Base-by-base conservation (phyloP, 768 basidiomycete species). In the Phlebiopsis flavidoalba region DNA sequence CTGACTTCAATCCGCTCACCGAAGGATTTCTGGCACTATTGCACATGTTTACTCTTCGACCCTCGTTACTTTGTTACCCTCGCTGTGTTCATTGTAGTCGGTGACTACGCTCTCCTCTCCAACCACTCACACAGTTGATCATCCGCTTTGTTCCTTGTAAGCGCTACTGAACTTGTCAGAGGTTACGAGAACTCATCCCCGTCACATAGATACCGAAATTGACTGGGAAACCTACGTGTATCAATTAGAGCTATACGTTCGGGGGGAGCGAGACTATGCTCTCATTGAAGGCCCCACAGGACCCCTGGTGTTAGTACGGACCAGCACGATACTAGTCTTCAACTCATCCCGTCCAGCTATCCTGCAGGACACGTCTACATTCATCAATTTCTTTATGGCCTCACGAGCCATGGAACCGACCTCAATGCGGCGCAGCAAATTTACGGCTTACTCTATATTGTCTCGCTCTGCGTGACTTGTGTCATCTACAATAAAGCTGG, bases 211-310 rank as follows among this genome's bases (percentile, higher is more conserved):
- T 76, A 98, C 97, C 11, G 95, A 99, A 75, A 99, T 99, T 67
- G 97, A 99, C 75, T 98, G 93, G 87, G 83, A 88, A 68, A 98
- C 97, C 0, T 99, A 99, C 70, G 93, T 98, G 86, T 77, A 88
- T 56, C 97, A 98, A 57, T 82, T 91, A 0, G 80, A 87, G 59
- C 71, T 89, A 46, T 94, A 91, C 74, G 67, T 91, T 51, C 82
- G 84, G 58, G 95, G 95, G 36, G 88, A 95, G 71, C 79, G 87
- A 51, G 83, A 95, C 68, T 99, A 99, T 70, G 79, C 83, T 12
- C 73, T 78, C 61, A 88, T 99, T 53, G 77, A 83, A 59, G 97
- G 97, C 0, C 95, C 94, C 1, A 97, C 94, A 6, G 97, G 97
- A 15, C 93, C 91, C 8, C 76, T 96, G 8, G 95, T 98, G 95